These are phyloP conservation scores for Alternaria brassicicola DNA, from an alignment of 2,329 filamentous ascomycete genomes.

Conservation along the genomic window DNA sequence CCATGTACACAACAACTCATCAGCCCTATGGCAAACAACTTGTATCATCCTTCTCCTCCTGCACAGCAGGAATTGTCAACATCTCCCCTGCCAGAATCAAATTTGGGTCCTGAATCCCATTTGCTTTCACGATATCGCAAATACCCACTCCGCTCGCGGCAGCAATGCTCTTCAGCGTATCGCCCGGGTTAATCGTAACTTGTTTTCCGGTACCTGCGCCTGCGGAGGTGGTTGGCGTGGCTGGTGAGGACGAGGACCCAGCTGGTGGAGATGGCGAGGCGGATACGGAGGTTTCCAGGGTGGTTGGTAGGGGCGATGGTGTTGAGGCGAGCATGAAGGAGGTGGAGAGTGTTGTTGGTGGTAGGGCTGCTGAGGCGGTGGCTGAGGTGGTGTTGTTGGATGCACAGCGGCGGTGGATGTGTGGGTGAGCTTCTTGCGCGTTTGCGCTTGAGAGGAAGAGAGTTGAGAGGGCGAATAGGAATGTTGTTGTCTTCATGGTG, in stretches of 20 bases:
- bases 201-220: background rate
- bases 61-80: background rate
- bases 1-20: no score
- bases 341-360: background rate
- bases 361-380: background rate
- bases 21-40: background rate
- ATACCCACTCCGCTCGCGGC: background rate
- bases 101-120: background rate
- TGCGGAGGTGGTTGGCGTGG: background rate
- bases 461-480: background rate
- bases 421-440: background rate
- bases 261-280: background rate
- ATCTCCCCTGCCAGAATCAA: background rate
- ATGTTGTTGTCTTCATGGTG: background rate
- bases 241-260: background rate
- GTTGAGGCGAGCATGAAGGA: background rate
- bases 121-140: background rate
- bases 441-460: background rate
- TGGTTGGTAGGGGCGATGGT: background rate
- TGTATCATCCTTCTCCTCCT: background rate
- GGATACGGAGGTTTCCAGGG: background rate
- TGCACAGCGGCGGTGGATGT: background rate
- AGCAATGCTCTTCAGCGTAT: slow-evolving; percentile 1
- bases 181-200: background rate
- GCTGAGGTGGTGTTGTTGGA: background rate